phyloP scores from a whole-genome alignment of 2,329 filamentous ascomycete species.

The Cladophialophora immunda region DNA sequence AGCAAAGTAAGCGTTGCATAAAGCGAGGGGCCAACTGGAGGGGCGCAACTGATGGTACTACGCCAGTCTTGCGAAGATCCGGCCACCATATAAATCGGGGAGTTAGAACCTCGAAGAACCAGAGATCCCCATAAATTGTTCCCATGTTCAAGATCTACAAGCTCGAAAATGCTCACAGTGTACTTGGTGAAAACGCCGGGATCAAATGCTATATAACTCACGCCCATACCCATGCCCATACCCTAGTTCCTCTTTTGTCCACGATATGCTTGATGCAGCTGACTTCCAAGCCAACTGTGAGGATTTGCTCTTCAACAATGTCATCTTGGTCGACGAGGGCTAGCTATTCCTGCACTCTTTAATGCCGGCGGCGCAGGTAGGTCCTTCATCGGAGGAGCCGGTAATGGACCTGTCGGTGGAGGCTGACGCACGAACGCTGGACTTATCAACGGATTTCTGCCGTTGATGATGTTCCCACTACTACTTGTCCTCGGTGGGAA shows the following conservation, averaged over 20 bases:
- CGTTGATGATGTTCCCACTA: slow-evolving; percentile 31
- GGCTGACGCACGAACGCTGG: slow-evolving; percentile 71
- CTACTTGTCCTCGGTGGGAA: slow-evolving; percentile 52
- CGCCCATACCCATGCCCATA: not conserved
- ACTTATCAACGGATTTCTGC: slow-evolving; percentile 50
- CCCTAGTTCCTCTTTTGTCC: slow-evolving; percentile 17
- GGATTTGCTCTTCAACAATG: slow-evolving; percentile 20
- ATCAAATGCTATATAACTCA: slow-evolving; percentile 29
- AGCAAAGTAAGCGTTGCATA: not conserved
- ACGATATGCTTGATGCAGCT: slow-evolving; percentile 21
- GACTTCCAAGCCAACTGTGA: not conserved
- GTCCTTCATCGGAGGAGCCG: slow-evolving; percentile 60
- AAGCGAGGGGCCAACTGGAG: not conserved
- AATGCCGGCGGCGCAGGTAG: slow-evolving; percentile 34
- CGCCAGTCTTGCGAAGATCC: not conserved
- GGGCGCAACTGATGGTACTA: not conserved
- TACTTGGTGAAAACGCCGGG: slow-evolving; percentile 24
- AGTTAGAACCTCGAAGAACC: not conserved
- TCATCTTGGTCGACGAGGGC: slow-evolving; percentile 35
- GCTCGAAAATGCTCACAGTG: slow-evolving; percentile 21
- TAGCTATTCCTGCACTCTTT: slow-evolving; percentile 34
- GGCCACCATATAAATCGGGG: not conserved
- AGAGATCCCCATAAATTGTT: slow-evolving; percentile 16
- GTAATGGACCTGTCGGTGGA: slow-evolving; percentile 65
- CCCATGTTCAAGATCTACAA: slow-evolving; percentile 25